Base-by-base conservation (phyloP, 805 yeast genomes). In the Saturnispora diversa region DNA sequence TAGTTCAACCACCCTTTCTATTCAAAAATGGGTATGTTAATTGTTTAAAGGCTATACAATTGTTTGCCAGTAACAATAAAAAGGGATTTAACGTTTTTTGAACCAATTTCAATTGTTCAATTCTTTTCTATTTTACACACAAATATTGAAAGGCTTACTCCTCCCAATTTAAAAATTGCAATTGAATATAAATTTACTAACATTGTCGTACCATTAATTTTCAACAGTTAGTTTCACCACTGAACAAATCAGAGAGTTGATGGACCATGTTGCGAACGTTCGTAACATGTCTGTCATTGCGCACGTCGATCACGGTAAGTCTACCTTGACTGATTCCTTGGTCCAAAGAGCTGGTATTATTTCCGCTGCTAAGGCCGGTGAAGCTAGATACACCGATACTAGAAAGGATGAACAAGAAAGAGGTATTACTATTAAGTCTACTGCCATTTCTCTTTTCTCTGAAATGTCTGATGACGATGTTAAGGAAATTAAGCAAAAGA, bases 201-300 rank as follows among this genome's bases (percentile, higher is more conserved):
- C 47, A 34, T 33, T 22, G 11, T 13, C 12, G 11, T 16, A 4
- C 20, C n/a, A n/a, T n/a, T n/a, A n/a, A 16, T 21, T 27, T 41
- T 16, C 19, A 31, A 33, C 48, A 66, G 73, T 68, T 67, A 67
- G 67, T 63, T 74, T 74, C 76, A 74, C 80, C 65, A 75, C 73
- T 68, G 79, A 74, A 73, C 97, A 92, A 77, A 90, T 92, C 82
- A 94, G 98, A 77, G 87, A 73, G 66, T 81, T 90, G 74, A 90
- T 90, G 98, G 97, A 92, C 94, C 83, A 82, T 75, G 96, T 88
- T 78, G 83, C 97, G 73, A 90, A 90, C 69, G 97, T 92, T 66
- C 96, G 98, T 80, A 92, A 92, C 94, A 92, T 90, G 94, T 90
- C 97, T 73, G 98, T 90, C 72, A 92, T 92, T 82, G 98, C 98